Evolutionary conservation across 2,329 filamentous ascomycete genomes (phyloP).

Genomic region (Colletotrichum sp.): DNA sequence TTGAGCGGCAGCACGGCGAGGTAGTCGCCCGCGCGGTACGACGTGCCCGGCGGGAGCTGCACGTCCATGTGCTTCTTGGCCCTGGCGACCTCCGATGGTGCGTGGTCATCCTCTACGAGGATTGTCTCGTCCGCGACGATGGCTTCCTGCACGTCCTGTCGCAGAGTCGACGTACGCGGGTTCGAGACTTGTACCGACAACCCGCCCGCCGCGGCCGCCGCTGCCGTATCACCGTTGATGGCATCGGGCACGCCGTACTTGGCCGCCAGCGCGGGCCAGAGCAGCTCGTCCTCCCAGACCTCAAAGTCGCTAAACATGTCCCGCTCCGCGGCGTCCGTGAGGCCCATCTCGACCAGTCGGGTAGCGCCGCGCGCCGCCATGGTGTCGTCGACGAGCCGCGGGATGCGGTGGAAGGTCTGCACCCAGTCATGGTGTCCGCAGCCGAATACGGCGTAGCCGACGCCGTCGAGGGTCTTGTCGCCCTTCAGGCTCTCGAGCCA

Average conservation of each 20-base stretch:
- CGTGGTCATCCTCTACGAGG: conserved; percentile 38
- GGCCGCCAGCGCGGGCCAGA: conserved; percentile 55
- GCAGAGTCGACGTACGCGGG: conserved; percentile 60
- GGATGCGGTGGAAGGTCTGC: conserved; percentile 71
- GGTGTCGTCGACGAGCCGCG: conserved; percentile 63
- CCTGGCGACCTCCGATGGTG: conserved; percentile 40
- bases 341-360: conserved; percentile 51
- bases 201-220: conserved; percentile 22
- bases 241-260: conserved; percentile 53
- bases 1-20: conserved; percentile 77
- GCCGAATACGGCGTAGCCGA: conserved; percentile 71
- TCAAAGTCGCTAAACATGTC: conserved; percentile 75
- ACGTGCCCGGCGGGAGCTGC: conserved; percentile 67
- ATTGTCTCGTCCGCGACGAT: conserved; percentile 56
- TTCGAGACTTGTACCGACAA: conserved; percentile 57
- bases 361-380: conserved; percentile 43
- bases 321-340: conserved; percentile 64
- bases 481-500: conserved; percentile 60
- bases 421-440: conserved; percentile 64
- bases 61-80: conserved; percentile 72
- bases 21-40: conserved; percentile 78
- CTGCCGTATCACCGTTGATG: conserved; percentile 8
- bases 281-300: conserved; percentile 65
- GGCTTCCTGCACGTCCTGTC: conserved; percentile 65
- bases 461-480: conserved; percentile 54